phyloP scores from a whole-genome alignment of 768 basidiomycete species.

The Asterophora lycoperdoides region DNA sequence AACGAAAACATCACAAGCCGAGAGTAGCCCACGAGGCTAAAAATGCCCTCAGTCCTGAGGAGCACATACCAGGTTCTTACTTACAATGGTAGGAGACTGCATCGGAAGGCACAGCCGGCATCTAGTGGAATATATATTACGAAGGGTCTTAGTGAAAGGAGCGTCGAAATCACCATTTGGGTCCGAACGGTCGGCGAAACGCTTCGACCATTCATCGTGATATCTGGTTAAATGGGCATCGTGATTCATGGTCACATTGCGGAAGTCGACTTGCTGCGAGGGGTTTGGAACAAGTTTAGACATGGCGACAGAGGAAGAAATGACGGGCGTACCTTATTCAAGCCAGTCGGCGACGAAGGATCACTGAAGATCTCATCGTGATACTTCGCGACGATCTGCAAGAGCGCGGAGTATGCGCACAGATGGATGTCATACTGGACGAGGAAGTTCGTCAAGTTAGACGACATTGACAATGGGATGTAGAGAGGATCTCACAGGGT shows the following conservation, averaged over 20 bases:
- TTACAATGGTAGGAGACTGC: slow-evolving; percentile 69
- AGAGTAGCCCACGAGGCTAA: slow-evolving; percentile 70
- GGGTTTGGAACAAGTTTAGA: not conserved
- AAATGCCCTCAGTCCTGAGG: slow-evolving; percentile 1
- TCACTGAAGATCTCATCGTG: slow-evolving; percentile 77
- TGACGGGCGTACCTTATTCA: slow-evolving; percentile 55
- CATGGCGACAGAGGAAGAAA: not conserved
- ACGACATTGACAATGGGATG: not conserved
- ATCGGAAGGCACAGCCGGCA: slow-evolving; percentile 54
- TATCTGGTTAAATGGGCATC: slow-evolving; percentile 55
- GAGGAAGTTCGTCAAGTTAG: not conserved
- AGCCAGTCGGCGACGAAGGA: slow-evolving; percentile 57
- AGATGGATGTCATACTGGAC: slow-evolving; percentile 69
- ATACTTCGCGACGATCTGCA: slow-evolving; percentile 69
- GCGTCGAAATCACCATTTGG: slow-evolving; percentile 39
- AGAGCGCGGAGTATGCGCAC: slow-evolving; percentile 65
- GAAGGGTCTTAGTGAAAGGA: not conserved
- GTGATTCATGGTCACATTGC: slow-evolving; percentile 54
- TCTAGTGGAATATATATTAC: slow-evolving; percentile 35
- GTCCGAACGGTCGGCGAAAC: slow-evolving; percentile 60
- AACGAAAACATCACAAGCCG: slow-evolving; percentile 85
- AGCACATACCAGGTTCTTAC: slow-evolving; percentile 20
- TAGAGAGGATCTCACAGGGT: slow-evolving; percentile 37
- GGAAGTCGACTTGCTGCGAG: slow-evolving; percentile 61
- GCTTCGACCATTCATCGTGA: slow-evolving; percentile 61